Percentiles rank a stretch among this genome's conserved stretches.
These are phyloP conservation scores for Symbiodinium natans DNA, from an alignment of 73 alveolate species.

Conservation along the genomic window DNA sequence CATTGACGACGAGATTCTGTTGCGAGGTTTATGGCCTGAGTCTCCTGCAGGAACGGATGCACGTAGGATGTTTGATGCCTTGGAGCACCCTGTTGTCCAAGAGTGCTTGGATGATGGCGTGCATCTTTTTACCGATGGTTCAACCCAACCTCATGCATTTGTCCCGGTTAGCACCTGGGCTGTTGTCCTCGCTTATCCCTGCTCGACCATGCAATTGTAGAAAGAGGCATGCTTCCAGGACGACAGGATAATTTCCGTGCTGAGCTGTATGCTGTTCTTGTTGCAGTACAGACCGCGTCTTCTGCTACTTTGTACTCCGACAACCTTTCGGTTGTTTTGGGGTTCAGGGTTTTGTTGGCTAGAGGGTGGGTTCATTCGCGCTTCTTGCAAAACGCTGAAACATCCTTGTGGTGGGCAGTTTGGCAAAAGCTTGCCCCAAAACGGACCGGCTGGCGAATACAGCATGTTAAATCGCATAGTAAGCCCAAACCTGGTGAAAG, in stretches of 20 bases:
- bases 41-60: background rate
- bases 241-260: background rate
- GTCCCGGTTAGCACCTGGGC: background rate
- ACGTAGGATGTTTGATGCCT: background rate
- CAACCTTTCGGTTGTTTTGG: background rate
- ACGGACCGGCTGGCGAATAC: too few species aligned
- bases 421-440: too few species aligned
- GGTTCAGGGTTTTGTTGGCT: background rate
- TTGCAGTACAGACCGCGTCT: background rate
- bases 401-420: too few species aligned
- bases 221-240: background rate
- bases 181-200: background rate
- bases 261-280: background rate
- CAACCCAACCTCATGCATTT: background rate
- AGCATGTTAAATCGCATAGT: too few species aligned
- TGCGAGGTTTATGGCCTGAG: background rate
- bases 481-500: too few species aligned
- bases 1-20: background rate
- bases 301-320: background rate
- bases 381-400: too few species aligned
- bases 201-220: background rate
- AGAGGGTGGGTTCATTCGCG: background rate
- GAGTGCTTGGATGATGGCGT: background rate
- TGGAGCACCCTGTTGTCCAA: background rate
- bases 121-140: background rate